These are phyloP conservation scores for Lecanosticta acicola DNA, from an alignment of 2,329 filamentous ascomycete species.

Conservation along the genomic window DNA sequence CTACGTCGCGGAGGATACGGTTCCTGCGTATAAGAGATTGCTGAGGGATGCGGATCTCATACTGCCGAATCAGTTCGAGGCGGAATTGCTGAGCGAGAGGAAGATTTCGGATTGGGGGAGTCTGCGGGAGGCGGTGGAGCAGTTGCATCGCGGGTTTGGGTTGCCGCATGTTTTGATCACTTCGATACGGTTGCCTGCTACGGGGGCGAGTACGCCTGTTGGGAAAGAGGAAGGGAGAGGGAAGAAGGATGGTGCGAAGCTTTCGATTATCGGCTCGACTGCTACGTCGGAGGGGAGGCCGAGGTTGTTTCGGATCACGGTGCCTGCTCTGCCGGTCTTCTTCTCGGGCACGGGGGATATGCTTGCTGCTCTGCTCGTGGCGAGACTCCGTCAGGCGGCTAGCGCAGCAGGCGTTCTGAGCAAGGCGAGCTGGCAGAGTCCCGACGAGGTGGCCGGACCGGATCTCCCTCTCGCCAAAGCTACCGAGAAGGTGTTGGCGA, in stretches of 20 bases:
- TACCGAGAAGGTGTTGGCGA: slow-evolving; percentile 79
- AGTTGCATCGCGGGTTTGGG: slow-evolving; percentile 65
- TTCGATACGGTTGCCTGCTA: slow-evolving; percentile 65
- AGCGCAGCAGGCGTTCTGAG: slow-evolving; percentile 47
- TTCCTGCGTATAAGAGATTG: slow-evolving; percentile 80
- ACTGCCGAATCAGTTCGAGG: slow-evolving; percentile 94
- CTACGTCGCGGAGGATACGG: slow-evolving; percentile 86
- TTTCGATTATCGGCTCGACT: slow-evolving; percentile 68
- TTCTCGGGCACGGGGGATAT: slow-evolving; percentile 97
- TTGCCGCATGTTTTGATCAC: slow-evolving; percentile 91
- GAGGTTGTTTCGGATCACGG: slow-evolving; percentile 81
- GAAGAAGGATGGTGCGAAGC: slow-evolving; percentile 14
- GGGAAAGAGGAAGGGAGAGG: slow-evolving; percentile 1
- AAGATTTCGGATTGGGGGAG: slow-evolving; percentile 71
- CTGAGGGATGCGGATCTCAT: slow-evolving; percentile 82
- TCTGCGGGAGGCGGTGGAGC: slow-evolving; percentile 67
- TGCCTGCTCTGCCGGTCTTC: slow-evolving; percentile 84
- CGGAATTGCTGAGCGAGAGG: slow-evolving; percentile 84
- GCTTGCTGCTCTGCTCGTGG: slow-evolving; percentile 89
- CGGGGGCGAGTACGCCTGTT: slow-evolving; percentile 42
- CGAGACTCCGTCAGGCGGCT: slow-evolving; percentile 79
- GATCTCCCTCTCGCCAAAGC: slow-evolving; percentile 79
- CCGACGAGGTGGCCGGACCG: slow-evolving; percentile 61
- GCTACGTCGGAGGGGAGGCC: slow-evolving; percentile 59
- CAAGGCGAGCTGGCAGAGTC: slow-evolving; percentile 66